These are phyloP conservation scores for Aureobasidium namibiae DNA, from an alignment of 2,329 filamentous ascomycete species.

Conservation along the genomic window DNA sequence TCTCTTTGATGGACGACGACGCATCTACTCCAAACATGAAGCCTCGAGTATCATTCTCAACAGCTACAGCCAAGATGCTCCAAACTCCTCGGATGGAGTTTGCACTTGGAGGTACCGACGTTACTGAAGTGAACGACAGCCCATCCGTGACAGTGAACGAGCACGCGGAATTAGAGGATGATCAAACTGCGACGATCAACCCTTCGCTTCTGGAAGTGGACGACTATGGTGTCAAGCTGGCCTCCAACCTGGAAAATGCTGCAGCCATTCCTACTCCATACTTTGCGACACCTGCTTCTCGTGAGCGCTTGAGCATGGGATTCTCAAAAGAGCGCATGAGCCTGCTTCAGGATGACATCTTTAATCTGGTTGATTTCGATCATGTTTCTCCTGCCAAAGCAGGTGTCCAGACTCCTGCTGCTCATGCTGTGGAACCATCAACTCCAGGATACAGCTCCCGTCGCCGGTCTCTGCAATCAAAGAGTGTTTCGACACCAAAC, in stretches of 20 bases:
- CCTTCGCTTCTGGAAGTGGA: constrained; percentile 9
- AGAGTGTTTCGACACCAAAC: not conserved
- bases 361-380: constrained; percentile 7
- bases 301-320: constrained; percentile 3
- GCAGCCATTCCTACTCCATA: constrained; percentile 8
- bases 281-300: not conserved
- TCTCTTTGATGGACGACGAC: not conserved
- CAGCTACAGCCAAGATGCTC: constrained; percentile 8
- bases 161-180: not conserved
- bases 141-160: not conserved
- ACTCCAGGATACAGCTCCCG: not conserved
- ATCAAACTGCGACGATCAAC: constrained; percentile 2
- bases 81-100: constrained; percentile 16
- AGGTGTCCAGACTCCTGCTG: not conserved
- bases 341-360: constrained; percentile 5
- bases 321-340: constrained; percentile 7
- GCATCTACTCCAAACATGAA: not conserved
- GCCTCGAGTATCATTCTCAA: constrained; percentile 2
- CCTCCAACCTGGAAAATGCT: not conserved
- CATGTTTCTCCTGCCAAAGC: not conserved
- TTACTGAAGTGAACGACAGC: not conserved
- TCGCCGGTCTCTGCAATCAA: not conserved
- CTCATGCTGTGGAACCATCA: not conserved
- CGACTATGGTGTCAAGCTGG: not conserved
- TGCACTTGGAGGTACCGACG: not conserved